Evolutionary conservation across 495 filamentous ascomycete genomes (phyloP).

Genomic region (Penicillium turbatum): DNA sequence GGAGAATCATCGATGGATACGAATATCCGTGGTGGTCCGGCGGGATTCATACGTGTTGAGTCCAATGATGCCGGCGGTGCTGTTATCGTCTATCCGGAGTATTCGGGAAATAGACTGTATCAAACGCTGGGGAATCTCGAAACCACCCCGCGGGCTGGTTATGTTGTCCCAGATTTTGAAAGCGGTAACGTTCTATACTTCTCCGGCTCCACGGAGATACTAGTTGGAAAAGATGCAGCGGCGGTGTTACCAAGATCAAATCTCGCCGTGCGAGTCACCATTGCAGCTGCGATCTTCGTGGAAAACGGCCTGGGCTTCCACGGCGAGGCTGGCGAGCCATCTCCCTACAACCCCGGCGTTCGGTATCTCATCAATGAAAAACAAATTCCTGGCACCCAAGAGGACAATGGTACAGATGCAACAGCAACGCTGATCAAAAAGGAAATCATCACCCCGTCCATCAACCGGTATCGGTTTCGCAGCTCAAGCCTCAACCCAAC

Average conservation of each 20-base stretch:
- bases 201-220: slow-evolving; percentile 61
- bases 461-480: slow-evolving; percentile 59
- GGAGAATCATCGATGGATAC: slow-evolving; percentile 69
- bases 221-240: slow-evolving; percentile 57
- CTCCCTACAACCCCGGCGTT: slow-evolving; percentile 69
- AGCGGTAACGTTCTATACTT: slow-evolving; percentile 66
- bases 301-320: slow-evolving; percentile 60
- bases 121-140: slow-evolving; percentile 74
- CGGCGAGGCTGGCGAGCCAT: slow-evolving; percentile 51
- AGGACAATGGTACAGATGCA: slow-evolving; percentile 17
- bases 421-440: slow-evolving; percentile 52
- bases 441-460: slow-evolving; percentile 56
- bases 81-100: slow-evolving; percentile 70
- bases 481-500: slow-evolving; percentile 42
- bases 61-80: slow-evolving; percentile 45
- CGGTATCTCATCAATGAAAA: slow-evolving; percentile 52
- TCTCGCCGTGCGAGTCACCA: slow-evolving; percentile 61
- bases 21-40: slow-evolving; percentile 74
- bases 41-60: slow-evolving; percentile 64
- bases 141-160: slow-evolving; percentile 58
- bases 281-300: slow-evolving; percentile 59
- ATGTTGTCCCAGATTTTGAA: slow-evolving; percentile 67
- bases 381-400: slow-evolving; percentile 17
- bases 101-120: slow-evolving; percentile 76
- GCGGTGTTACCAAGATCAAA: slow-evolving; percentile 62